Evolutionary conservation across 345 rosid species (phyloP).

Genomic region (Erucastrum elatum): DNA sequence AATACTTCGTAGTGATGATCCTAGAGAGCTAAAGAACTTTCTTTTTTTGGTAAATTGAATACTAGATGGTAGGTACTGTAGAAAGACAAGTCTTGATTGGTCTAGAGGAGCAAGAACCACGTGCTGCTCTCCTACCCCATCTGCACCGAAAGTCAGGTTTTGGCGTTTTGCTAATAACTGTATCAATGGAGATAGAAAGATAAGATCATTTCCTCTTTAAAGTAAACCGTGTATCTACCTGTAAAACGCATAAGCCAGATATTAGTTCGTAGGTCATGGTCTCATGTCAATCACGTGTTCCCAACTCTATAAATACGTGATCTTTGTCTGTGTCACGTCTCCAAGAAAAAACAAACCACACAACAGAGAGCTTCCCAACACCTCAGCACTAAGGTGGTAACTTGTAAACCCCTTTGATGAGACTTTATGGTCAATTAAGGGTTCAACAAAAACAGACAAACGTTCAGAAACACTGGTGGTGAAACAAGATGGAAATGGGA

Average conservation of each 20-base stretch:
- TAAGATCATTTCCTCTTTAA: slow-evolving; percentile 32
- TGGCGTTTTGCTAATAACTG: slow-evolving; percentile 31
- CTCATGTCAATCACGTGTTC: slow-evolving; percentile 43
- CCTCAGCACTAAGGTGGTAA: slow-evolving; percentile 20
- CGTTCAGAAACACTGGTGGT: background rate
- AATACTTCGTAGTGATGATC: background rate
- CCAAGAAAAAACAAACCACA: slow-evolving; percentile 4
- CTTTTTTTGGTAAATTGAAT: background rate
- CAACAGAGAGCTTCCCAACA: slow-evolving; percentile 3
- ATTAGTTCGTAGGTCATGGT: slow-evolving; percentile 28
- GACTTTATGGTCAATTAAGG: background rate
- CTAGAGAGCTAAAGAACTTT: background rate
- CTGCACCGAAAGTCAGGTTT: slow-evolving; percentile 33
- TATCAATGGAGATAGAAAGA: slow-evolving; percentile 20
- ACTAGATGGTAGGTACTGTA: background rate
- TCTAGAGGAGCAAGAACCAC: slow-evolving; percentile 32
- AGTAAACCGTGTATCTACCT: slow-evolving; percentile 27
- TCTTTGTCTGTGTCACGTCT: slow-evolving; percentile 1
- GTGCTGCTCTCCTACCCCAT: slow-evolving; percentile 29
- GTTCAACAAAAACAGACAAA: background rate
- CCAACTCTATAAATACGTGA: slow-evolving; percentile 37
- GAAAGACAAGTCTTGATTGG: slow-evolving; percentile 26
- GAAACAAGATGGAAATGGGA: slow-evolving; percentile 28
- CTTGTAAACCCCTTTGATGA: slow-evolving; percentile 14
- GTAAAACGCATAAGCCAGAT: slow-evolving; percentile 38